These are phyloP conservation scores for Fusarium verticillioides DNA, from an alignment of 2,329 filamentous ascomycete genomes.

Conservation along the genomic window DNA sequence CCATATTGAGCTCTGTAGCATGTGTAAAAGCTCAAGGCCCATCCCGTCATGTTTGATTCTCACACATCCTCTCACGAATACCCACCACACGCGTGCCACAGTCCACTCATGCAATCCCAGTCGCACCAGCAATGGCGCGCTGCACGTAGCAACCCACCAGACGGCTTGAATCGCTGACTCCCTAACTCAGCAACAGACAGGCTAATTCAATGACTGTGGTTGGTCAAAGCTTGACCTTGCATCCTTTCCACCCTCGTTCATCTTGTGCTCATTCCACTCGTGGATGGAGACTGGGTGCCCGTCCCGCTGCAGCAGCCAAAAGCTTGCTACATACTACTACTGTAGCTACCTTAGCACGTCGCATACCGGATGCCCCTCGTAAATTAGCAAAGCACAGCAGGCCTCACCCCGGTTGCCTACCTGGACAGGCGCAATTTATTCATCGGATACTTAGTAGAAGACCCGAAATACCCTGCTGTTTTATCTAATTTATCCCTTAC, in stretches of 20 bases:
- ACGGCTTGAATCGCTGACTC: conserved; percentile 41
- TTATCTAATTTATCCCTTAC: conserved; percentile 19
- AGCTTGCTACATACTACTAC: conserved; percentile 9
- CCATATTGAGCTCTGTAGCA: conserved; percentile 1
- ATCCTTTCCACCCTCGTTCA: conserved; percentile 36
- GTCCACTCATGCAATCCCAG: conserved; percentile 39
- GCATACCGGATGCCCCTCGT: conserved; percentile 15
- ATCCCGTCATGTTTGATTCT: conserved; percentile 15
- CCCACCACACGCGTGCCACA: conserved; percentile 32
- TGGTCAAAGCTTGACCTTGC: conserved; percentile 37
- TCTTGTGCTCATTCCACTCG: conserved; percentile 41
- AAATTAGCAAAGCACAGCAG: conserved; percentile 17
- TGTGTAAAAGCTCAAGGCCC: conserved; percentile 17
- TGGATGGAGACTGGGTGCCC: conserved; percentile 31
- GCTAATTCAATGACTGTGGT: conserved; percentile 34
- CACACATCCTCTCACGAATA: conserved; percentile 30
- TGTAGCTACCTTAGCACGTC: conserved; percentile 23
- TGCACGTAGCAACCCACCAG: conserved; percentile 37
- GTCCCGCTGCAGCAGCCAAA: conserved; percentile 32
- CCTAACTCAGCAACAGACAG: conserved; percentile 46
- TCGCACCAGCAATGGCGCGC: conserved; percentile 41
- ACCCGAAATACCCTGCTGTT: conserved; percentile 13
- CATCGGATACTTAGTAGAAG: neutral
- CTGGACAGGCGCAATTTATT: neutral
- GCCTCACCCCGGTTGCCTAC: conserved; percentile 8